phyloP scores from a whole-genome alignment of 306 rosid genomes.

The Luffa aegyptiaca region DNA sequence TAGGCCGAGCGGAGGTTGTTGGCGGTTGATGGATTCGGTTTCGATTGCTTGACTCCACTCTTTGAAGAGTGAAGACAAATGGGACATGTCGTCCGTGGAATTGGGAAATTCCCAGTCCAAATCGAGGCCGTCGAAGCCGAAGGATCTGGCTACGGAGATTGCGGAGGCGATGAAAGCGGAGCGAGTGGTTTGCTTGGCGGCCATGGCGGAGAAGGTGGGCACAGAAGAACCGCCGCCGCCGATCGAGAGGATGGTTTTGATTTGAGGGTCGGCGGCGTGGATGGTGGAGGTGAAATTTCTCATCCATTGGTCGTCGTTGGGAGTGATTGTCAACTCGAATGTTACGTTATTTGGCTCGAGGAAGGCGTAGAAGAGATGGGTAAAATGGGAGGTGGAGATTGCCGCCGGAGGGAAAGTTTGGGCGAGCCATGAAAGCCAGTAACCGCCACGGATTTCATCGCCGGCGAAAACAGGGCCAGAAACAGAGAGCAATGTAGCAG shows the following conservation, averaged over 20 bases:
- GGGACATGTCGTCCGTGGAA: conserved; percentile 39
- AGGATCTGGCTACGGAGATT: conserved; percentile 40
- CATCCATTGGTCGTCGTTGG: conserved; percentile 18
- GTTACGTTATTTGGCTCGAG: conserved; percentile 29
- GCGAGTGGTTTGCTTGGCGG: conserved; percentile 16
- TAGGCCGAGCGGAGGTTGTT: conserved; percentile 35
- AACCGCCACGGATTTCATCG: conserved; percentile 47
- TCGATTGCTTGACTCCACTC: conserved; percentile 47
- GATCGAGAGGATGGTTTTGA: conserved; percentile 46
- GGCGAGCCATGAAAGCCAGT: conserved; percentile 49
- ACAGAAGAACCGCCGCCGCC: conserved; percentile 62
- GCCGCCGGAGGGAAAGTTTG: conserved; percentile 33
- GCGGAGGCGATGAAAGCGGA: conserved; percentile 49
- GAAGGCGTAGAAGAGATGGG: conserved; percentile 72
- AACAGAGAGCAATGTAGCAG: not conserved
- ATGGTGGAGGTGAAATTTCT: conserved; percentile 34
- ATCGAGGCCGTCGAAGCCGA: conserved; percentile 63
- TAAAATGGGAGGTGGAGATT: conserved; percentile 38
- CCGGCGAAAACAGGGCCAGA: not conserved
- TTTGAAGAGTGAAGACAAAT: conserved; percentile 35
- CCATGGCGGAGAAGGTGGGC: conserved; percentile 43
- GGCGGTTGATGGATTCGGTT: conserved; percentile 8
- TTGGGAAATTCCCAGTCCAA: conserved; percentile 80
- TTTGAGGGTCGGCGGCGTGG: conserved; percentile 23
- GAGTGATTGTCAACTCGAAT: conserved; percentile 27